Percentiles rank a stretch among this genome's conserved stretches.
Evolutionary conservation across 116 monocot genomes (phyloP).

Genomic region (Dioscorea cayenensis): DNA sequence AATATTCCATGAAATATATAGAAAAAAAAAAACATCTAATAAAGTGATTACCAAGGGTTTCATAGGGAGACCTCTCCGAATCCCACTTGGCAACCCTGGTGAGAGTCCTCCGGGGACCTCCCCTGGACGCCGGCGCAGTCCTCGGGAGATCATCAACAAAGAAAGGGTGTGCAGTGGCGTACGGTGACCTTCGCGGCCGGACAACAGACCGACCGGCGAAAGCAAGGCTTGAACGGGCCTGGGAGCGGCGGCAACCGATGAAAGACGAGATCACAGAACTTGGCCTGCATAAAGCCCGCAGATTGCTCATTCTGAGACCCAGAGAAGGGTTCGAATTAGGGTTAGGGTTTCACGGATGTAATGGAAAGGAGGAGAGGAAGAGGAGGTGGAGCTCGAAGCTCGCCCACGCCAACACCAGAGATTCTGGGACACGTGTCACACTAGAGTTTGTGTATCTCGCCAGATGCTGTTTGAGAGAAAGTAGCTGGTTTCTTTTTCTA

Average conservation of each 20-base stretch:
- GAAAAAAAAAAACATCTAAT: not conserved
- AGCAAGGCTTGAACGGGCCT: conserved; percentile 6
- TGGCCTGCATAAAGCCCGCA: conserved; percentile 43
- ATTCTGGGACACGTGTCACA: too few species aligned
- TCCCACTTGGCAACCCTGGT: conserved; percentile 77
- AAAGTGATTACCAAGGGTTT: conserved; percentile 65
- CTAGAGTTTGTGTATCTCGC: too few species aligned
- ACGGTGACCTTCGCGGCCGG: conserved; percentile 10
- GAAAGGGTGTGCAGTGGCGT: conserved; percentile 22
- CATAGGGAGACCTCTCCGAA: conserved; percentile 83
- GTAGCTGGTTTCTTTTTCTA: too few species aligned
- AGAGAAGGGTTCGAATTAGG: not conserved
- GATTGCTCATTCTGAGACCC: conserved; percentile 32
- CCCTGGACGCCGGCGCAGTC: conserved; percentile 22
- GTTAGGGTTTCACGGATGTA: not conserved
- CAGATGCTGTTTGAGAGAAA: too few species aligned
- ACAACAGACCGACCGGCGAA: conserved; percentile 6
- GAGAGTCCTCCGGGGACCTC: conserved; percentile 43
- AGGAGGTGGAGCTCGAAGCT: not conserved
- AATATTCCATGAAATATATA: not conserved
- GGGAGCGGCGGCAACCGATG: conserved; percentile 22
- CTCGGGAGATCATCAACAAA: conserved; percentile 28
- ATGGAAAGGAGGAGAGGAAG: not conserved
- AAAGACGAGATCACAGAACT: conserved; percentile 28
- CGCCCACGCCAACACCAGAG: too few species aligned